Base-by-base conservation (phyloP, 2,329 filamentous ascomycete species). In the Claviceps spartinae region DNA sequence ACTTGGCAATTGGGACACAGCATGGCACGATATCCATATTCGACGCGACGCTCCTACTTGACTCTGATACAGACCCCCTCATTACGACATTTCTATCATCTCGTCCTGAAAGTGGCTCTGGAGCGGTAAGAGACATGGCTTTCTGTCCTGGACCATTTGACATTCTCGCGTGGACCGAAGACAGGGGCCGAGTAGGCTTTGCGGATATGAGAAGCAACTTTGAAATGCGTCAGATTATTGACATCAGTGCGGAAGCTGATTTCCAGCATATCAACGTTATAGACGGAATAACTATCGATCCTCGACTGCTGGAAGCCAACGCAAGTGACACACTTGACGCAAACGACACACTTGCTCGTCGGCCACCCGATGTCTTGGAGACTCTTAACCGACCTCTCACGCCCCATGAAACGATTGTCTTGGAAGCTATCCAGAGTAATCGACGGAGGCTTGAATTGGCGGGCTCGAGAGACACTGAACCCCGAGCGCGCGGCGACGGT, bases 111-210 rank as follows among this genome's bases (percentile, higher is more conserved):
- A 76, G 73, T n/a, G 76, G 80, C 22, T 75, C 78, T 20, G 91
- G 91, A 44, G 89, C 91, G 36, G 82, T 97, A 50, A 80, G 93
- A 55, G 88, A 89, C 55, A 94, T 97, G 86, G 78, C 85, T 1
- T 98, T 98, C 64, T 89, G 87, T 4, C 90, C 91, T 0, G 86
- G 86, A 1, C 88, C 90, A 0, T 91, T 85, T 73, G 91, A 96
- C 63, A 78, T 98, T 18, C 72, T 98, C 42, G 86, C 94, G 6
- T 97, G 93, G 90, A 87, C 89, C 8, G 93, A 98, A 67, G 87
- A 95, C 60, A 83, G 86, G 56, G 86, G 84, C 3, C 76, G 82
- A 52, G 74, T 90, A 16, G 87, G 85, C 40, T 73, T 91, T 41
- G 84, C 84, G 5, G 87, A 93, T 65, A 69, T 87, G 48, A 77